These are phyloP conservation scores for Arthrobotrys musiformis DNA, from an alignment of 2,329 filamentous ascomycete genomes.

Conservation along the genomic window DNA sequence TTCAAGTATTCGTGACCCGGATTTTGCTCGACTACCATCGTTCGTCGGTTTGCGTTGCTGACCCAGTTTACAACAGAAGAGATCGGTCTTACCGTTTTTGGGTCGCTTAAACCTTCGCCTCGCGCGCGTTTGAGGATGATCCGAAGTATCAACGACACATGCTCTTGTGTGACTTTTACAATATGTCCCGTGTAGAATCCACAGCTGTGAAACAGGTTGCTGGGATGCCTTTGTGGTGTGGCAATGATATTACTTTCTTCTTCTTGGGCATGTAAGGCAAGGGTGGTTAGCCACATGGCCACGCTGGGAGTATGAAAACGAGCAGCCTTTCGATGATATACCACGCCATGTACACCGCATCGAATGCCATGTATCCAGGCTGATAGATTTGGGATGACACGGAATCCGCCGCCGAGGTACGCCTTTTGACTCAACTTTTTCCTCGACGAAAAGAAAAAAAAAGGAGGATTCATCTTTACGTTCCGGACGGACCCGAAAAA, in stretches of 20 bases:
- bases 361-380: not conserved
- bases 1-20: no score
- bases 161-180: not conserved
- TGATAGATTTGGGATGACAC: not conserved
- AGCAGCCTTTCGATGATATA: not conserved
- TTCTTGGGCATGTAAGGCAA: no score
- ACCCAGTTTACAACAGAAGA: not conserved
- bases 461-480: not conserved
- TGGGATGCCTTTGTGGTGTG: not conserved
- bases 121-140: not conserved
- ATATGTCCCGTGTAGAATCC: no score
- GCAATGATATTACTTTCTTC: not conserved
- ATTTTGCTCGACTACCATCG: no score
- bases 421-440: not conserved
- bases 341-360: no score
- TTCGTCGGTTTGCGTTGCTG: not conserved
- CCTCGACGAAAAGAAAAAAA: no score
- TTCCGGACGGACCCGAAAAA: not conserved
- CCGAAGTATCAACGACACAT: not conserved
- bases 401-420: not conserved
- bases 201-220: not conserved
- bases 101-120: not conserved
- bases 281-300: no score
- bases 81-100: not conserved
- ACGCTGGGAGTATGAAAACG: not conserved